These are phyloP conservation scores for Wickerhamiella sorbophila DNA, from an alignment of 805 yeast species.

Conservation along the genomic window DNA sequence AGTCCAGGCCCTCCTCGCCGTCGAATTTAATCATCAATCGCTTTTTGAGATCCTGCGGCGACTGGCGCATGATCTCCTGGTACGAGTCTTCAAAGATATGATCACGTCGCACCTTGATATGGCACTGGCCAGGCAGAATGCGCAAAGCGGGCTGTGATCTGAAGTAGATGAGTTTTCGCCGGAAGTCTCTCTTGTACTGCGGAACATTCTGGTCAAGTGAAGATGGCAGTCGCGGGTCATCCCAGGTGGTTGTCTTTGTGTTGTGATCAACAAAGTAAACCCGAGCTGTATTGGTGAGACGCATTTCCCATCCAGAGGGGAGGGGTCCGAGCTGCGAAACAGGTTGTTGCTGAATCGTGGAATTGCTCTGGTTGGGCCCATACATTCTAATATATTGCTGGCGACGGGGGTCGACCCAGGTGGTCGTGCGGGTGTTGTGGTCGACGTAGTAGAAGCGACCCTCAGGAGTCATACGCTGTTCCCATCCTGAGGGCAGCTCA, in stretches of 20 bases:
- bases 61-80: slow-evolving; percentile 97
- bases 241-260: slow-evolving; percentile 99
- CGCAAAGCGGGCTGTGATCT: slow-evolving; percentile 96
- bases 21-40: slow-evolving; percentile 96
- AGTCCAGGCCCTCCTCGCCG: slow-evolving; percentile 98
- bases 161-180: slow-evolving; percentile 94
- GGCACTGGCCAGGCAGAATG: slow-evolving; percentile 97
- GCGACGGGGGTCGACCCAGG: slow-evolving; percentile 99
- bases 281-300: slow-evolving; percentile 95
- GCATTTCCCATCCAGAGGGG: slow-evolving; percentile 99
- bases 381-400: slow-evolving; percentile 95
- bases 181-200: slow-evolving; percentile 95
- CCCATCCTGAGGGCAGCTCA: slow-evolving; percentile 98
- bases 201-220: slow-evolving; percentile 97
- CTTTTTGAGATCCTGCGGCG: slow-evolving; percentile 96
- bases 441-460: slow-evolving; percentile 98
- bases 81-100: slow-evolving; percentile 95
- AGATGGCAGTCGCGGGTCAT: slow-evolving; percentile 96
- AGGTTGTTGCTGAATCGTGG: slow-evolving; percentile 95
- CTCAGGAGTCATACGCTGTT: slow-evolving; percentile 93
- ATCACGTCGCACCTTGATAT: slow-evolving; percentile 91
- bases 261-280: slow-evolving; percentile 98
- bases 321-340: slow-evolving; percentile 94
- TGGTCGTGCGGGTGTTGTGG: slow-evolving; percentile 97
- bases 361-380: slow-evolving; percentile 54